Evolutionary conservation across 2,329 filamentous ascomycete species (phyloP), one percentile per base, ranked within the genome.

Genomic region (Neonectria sp.): DNA sequence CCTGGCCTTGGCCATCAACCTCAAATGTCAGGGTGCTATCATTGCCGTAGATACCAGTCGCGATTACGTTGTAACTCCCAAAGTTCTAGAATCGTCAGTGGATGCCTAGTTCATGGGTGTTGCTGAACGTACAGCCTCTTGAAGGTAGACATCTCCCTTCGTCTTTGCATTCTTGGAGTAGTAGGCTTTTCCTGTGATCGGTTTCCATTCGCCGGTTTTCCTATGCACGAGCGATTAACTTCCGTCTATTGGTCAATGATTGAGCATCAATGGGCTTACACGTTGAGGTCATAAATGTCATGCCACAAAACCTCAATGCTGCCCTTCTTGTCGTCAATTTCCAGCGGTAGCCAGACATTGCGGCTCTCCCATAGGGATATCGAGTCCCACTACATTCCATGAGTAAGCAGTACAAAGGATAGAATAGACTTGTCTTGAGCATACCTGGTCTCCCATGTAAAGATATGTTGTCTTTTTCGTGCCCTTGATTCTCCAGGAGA

Each of bases 281-380:
- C 82, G 60, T 88, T 76, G 0, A 89, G 77, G 57, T 88, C 86
- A 63, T 87, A 89, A 5, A 88, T 76, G 43, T 89, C 86, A 61
- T 88, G 79, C 86, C 86, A 88, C 1, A 82, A 77, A 0, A 88
- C 70, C 4, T 84, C 74, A 3, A 88, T 78, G 0, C 80, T 82
- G 46, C 85, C 85, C 58, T 85, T 82, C 1, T 80, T 76, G 49
- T 88, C 86, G 24, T 88, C 81, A n/a, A 88, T 84, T 2, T 82
- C 79, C 1, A 88, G 77, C 0, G 86, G 86, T 0, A 88, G 80
- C 86, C 86, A 89, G 55, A 88, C 86, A 65, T 88, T 88, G 4
- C 86, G 80, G 46, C 83, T 85, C 64, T 88, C 86, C 86, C 86
- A 88, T 0, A 88, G 79, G 0, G 85, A 86, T 57, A 85, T 84